Conservation (phyloP, 768 basidiomycete species). For the Hebeloma cylindrosporum region DNA sequence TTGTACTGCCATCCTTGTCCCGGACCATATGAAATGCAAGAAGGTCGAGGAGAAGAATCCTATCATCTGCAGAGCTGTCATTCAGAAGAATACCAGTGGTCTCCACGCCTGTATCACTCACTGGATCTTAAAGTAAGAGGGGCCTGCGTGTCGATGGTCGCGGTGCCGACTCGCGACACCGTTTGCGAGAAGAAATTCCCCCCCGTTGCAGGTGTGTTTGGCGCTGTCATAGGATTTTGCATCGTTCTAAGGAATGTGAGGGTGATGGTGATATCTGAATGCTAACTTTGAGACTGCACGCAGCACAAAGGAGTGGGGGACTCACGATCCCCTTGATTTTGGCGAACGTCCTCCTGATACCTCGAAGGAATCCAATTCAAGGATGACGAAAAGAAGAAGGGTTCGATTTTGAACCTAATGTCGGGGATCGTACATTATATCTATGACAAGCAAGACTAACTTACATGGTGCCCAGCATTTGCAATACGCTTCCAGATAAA, state of each 20-base stretch:
- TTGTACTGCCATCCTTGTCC: conserved; percentile 37
- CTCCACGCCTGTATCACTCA: background rate
- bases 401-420: conserved; percentile 52
- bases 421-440: background rate
- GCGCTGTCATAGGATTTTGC: conserved; percentile 16
- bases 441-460: background rate
- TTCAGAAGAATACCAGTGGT: background rate
- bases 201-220: conserved; percentile 4
- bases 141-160: conserved; percentile 37
- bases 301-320: background rate
- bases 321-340: conserved; percentile 49
- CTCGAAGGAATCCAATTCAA: conserved; percentile 65
- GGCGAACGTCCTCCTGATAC: conserved; percentile 49
- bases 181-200: conserved; percentile 13
- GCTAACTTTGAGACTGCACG: background rate
- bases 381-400: conserved; percentile 66
- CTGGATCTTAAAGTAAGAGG: conserved; percentile 29
- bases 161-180: conserved; percentile 14
- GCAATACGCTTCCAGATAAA: conserved; percentile 47
- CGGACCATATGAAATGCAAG: conserved; percentile 45
- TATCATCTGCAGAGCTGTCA: conserved; percentile 20
- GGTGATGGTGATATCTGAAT: conserved; percentile 51
- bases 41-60: conserved; percentile 40
- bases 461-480: conserved; percentile 60
- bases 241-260: conserved; percentile 44